A percentile compares a stretch with the other conserved stretches of the same genome.
phyloP scores from a whole-genome alignment of 73 alveolate species.

The Tetrahymena malaccensis region DNA sequence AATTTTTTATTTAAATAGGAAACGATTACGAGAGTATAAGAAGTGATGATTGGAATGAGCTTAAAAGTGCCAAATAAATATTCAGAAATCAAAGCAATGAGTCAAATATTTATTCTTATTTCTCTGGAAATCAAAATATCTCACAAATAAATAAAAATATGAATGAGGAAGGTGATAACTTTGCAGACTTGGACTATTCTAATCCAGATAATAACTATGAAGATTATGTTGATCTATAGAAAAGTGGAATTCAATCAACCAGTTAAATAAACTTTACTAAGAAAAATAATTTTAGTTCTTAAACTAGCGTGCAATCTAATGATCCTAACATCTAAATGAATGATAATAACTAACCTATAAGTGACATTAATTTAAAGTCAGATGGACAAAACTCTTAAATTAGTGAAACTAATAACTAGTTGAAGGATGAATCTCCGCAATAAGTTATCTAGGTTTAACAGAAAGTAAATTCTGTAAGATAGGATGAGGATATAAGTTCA shows the following conservation, averaged over 20 bases:
- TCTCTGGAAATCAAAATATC: neutral
- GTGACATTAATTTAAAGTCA: neutral
- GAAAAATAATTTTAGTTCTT: neutral
- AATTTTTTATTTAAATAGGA: neutral
- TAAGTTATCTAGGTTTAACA: neutral
- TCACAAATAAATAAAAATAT: neutral
- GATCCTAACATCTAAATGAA: neutral
- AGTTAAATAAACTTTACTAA: neutral
- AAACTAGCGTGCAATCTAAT: neutral
- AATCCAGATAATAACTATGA: neutral
- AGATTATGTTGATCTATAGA: neutral
- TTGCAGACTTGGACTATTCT: neutral
- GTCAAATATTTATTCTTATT: neutral
- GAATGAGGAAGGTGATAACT: neutral
- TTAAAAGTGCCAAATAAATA: neutral
- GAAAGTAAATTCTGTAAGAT: neutral
- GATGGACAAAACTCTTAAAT: neutral
- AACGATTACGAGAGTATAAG: neutral
- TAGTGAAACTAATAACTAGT: neutral
- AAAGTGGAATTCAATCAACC: neutral
- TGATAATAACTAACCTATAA: neutral
- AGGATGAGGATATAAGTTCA: neutral
- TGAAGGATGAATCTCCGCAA: neutral
- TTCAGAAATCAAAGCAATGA: neutral
- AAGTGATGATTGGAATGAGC: neutral